Evolutionary conservation across 1,139 yeast species (phyloP).

Genomic region (Nadsonia starkeyi-henricii): DNA sequence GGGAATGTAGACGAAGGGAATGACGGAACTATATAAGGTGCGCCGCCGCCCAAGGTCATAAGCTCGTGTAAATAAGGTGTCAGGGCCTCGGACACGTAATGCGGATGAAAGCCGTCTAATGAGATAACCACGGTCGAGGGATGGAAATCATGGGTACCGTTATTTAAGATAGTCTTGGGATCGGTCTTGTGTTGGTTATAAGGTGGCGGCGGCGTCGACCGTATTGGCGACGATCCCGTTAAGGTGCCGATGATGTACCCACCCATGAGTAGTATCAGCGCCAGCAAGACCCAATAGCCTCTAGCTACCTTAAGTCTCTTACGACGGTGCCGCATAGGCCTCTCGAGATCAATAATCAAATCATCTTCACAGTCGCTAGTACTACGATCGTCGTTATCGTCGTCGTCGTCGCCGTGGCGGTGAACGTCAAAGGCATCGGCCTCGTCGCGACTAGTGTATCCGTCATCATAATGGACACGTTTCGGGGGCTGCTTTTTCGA

Average conservation of each 20-base stretch:
- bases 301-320: background rate
- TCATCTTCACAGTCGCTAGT: background rate
- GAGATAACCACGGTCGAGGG: conserved; percentile 72
- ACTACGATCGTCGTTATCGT: background rate
- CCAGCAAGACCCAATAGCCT: background rate
- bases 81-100: conserved; percentile 48
- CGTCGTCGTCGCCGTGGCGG: background rate
- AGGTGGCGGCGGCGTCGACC: no score
- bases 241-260: background rate
- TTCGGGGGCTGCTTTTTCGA: background rate
- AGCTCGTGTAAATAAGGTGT: conserved; percentile 63
- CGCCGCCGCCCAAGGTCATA: conserved; percentile 41
- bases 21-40: conserved; percentile 77
- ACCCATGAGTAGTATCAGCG: background rate
- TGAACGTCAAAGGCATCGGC: background rate
- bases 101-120: conserved; percentile 85
- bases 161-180: conserved; percentile 28
- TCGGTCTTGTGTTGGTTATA: background rate
- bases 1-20: conserved; percentile 88
- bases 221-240: background rate
- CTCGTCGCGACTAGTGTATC: background rate
- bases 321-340: background rate
- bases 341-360: background rate
- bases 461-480: background rate
- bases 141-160: conserved; percentile 60